Evolutionary conservation across 257 asterid species (phyloP).

Genomic region (Solanum chilense): DNA sequence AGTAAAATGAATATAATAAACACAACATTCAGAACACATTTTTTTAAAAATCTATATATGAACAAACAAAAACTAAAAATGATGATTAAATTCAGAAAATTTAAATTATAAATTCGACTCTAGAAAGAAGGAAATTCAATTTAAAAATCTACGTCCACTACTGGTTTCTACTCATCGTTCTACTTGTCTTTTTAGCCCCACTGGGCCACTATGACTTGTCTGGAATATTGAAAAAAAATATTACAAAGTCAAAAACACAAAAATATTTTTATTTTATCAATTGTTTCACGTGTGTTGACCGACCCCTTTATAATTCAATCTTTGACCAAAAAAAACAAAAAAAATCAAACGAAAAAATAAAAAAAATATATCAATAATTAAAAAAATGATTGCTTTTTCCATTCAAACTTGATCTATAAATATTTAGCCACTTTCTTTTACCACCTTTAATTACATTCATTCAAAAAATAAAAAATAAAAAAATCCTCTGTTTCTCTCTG

Average conservation of each 20-base stretch:
- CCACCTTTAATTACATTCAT: constrained; percentile 1
- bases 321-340: not conserved
- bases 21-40: not conserved
- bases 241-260: not conserved
- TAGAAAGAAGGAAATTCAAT: not conserved
- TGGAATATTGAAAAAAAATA: not conserved
- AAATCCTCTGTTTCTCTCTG: constrained; percentile 1
- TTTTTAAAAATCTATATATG: not conserved
- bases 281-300: constrained; percentile 1
- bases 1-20: too few species aligned
- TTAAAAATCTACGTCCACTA: not conserved
- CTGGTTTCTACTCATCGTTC: not conserved
- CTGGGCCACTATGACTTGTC: not conserved
- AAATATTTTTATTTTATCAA: too few species aligned
- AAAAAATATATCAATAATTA: not conserved
- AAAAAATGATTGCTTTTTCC: not conserved
- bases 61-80: not conserved
- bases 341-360: not conserved
- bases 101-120: not conserved
- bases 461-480: too few species aligned
- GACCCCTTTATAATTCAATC: not conserved
- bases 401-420: constrained; percentile 8
- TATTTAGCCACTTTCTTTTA: constrained; percentile 30
- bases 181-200: not conserved
- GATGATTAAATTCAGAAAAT: not conserved